Evolutionary conservation across 208 protist species (phyloP), one percentile per base, ranked within the genome.

Genomic region (Naegleria fowleri): DNA sequence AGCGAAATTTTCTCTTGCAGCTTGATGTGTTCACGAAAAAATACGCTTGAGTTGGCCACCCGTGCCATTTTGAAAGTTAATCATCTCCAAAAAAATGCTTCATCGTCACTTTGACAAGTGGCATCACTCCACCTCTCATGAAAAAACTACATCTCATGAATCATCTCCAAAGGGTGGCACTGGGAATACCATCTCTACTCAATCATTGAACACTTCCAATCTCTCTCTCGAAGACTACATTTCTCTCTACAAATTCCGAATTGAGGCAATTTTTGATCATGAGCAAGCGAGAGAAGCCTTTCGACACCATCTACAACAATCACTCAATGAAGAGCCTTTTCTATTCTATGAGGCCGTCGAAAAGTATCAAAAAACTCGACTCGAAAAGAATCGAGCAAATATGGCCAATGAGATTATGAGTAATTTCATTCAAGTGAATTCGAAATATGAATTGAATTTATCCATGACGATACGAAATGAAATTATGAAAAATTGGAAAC

Each of bases 331-430:
- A 79, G 67, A 79, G 6, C 67, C 67, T 15, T 79, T 79, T n/a
- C 7, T 79, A 33, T 79, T 79, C 36, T 79, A 79, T 79, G 67
- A 79, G 36, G n/a, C n/a, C 2, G 67, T 79, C 36, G 67, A 79
- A 79, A 79, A 79, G 29, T 79, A 79, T 79, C 67, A 79, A 36
- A 79, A 79, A 79, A 79, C 29, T 36, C 29, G 67, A 79, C n/a
- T 79, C 6, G 67, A 79, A 6, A 36, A 36, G 9, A 79, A 79
- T 79, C 19, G 67, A 79, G 19, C n/a, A 36, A 9, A 79, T 36
- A 36, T 79, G 29, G 67, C 67, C 9, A n/a, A 36, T 11, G 29
- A 79, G 9, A 79, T 79, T 36, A 79, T 79, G 16, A 36, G n/a
- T 7, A 29, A 0, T 36, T 79, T 79, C n/a, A 79, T 79, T 79